Conservation (phyloP, 805 yeast genomes). For the Kuraishia piskuri region DNA sequence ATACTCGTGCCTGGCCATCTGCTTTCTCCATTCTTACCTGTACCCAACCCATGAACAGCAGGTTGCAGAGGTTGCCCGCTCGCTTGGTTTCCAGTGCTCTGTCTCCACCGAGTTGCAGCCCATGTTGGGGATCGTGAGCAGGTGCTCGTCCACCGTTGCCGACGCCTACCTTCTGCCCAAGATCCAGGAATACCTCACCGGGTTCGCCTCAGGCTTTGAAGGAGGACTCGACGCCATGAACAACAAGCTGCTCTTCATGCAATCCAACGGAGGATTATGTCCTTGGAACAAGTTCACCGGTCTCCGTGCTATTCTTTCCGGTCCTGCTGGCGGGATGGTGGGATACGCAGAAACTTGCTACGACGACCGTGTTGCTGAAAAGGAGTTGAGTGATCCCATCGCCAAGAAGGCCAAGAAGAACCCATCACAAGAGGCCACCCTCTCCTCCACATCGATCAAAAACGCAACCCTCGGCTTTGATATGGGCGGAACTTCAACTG, state of each 20-base stretch:
- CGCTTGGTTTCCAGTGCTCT: conserved; percentile 62
- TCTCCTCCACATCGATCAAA: too few relatives aligned
- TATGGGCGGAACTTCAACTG: conserved; percentile 91
- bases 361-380: conserved; percentile 36
- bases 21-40: conserved; percentile 66
- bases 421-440: too few relatives aligned
- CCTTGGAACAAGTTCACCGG: conserved; percentile 80
- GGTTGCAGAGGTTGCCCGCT: conserved; percentile 31
- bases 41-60: conserved; percentile 57
- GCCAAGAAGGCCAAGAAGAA: conserved; percentile 38
- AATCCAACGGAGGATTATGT: conserved; percentile 91
- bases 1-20: conserved; percentile 60
- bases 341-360: conserved; percentile 85
- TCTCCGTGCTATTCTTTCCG: conserved; percentile 78
- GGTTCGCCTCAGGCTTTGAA: conserved; percentile 54
- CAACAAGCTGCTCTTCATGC: conserved; percentile 80
- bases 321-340: conserved; percentile 98
- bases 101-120: conserved; percentile 65
- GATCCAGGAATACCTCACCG: conserved; percentile 51
- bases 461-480: conserved; percentile 62
- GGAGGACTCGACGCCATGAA: conserved; percentile 31
- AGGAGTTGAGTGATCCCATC: too few relatives aligned
- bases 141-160: conserved; percentile 72
- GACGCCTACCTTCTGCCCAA: conserved; percentile 83
- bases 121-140: conserved; percentile 66